Evolutionary conservation across 768 basidiomycete genomes (phyloP).

Genomic region (Tricholoma saponaceum): DNA sequence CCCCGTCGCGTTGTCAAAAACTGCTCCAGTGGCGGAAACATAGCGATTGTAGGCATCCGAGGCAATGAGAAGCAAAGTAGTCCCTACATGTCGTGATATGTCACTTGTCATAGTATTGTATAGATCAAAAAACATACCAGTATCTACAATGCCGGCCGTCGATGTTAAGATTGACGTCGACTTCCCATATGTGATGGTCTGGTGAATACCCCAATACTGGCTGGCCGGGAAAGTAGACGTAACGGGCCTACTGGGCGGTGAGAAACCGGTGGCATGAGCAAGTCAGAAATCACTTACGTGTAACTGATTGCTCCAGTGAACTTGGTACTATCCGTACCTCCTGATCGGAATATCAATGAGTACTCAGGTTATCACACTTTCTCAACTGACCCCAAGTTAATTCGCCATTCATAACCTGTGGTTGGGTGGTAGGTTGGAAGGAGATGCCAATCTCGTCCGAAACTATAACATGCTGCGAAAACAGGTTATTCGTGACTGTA

Average conservation of each 20-base stretch:
- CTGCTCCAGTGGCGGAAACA: slow-evolving; percentile 40
- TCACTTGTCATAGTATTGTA: background rate
- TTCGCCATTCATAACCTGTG: slow-evolving; percentile 40
- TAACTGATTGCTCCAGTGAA: slow-evolving; percentile 40
- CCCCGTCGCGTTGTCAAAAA: slow-evolving; percentile 35
- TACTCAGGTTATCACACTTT: slow-evolving; percentile 7
- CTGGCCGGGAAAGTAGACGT: slow-evolving; percentile 43
- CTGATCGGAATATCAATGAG: slow-evolving; percentile 15
- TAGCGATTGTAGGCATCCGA: slow-evolving; percentile 43
- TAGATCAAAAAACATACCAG: slow-evolving; percentile 27
- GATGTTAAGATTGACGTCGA: slow-evolving; percentile 37
- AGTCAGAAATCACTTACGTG: slow-evolving; percentile 29
- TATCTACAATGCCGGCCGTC: slow-evolving; percentile 59
- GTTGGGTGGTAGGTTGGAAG: slow-evolving; percentile 44
- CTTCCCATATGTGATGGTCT: slow-evolving; percentile 47
- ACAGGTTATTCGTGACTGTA: slow-evolving; percentile 57
- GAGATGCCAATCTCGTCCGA: slow-evolving; percentile 43
- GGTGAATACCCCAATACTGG: slow-evolving; percentile 58
- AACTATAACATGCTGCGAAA: slow-evolving; percentile 33
- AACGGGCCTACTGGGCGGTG: slow-evolving; percentile 31
- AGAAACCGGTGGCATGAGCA: too few relatives aligned
- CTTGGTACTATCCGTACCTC: slow-evolving; percentile 41
- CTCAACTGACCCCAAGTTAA: slow-evolving; percentile 44
- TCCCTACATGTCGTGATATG: slow-evolving; percentile 27
- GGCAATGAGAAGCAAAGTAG: slow-evolving; percentile 47